Evolutionary conservation across 148 eudicot genomes (phyloP), one percentile per base, ranked within the genome.

Genomic region (Fagopyrum esculentum): DNA sequence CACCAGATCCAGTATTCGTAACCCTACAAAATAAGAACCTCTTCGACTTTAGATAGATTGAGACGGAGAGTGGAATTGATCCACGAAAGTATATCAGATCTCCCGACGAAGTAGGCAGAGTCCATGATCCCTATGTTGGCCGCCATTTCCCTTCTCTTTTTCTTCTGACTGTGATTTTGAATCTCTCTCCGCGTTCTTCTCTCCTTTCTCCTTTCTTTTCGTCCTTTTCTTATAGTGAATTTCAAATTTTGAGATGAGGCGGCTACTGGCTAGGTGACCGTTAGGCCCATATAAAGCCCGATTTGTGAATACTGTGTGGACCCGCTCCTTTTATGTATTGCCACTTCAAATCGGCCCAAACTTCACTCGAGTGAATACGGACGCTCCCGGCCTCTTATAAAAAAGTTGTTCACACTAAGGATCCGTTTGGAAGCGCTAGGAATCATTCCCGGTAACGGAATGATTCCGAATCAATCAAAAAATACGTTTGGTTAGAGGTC

Each of bases 41-140:
- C 97, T 85, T 94, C 97, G 71, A 94, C 92, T 85, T 94, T 91
- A 82, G 96, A 87, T 61, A 94, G 93, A 82, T 80, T 79, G 77
- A 94, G 96, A 51, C 83, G 93, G 30, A 94, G 93, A 30, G 93
- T 88, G 1, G 96, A 88, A 57, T 94, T 91, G 77, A 94, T 91
- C 98, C 98, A 94, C 3, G 92, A 76, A 48, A 91, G 88, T 35
- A 94, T 90, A 75, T 94, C 97, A 0, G 92, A 87, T 85, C 98
- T 85, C 15, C 98, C 92, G 59, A 94, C 97, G 73, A 91, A 94
- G 69, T 94, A 94, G 0, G 98, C 97, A 1, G 88, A 78, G 61
- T 91, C 98, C 98, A 94, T 91, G 81, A 84, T 94, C 16, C 98
- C 97, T 7, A 91, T 88, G 78, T 87, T 88, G 8, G 86, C 81